Base-by-base conservation (phyloP, 345 rosid species). In the Lenwebbia sp. region DNA sequence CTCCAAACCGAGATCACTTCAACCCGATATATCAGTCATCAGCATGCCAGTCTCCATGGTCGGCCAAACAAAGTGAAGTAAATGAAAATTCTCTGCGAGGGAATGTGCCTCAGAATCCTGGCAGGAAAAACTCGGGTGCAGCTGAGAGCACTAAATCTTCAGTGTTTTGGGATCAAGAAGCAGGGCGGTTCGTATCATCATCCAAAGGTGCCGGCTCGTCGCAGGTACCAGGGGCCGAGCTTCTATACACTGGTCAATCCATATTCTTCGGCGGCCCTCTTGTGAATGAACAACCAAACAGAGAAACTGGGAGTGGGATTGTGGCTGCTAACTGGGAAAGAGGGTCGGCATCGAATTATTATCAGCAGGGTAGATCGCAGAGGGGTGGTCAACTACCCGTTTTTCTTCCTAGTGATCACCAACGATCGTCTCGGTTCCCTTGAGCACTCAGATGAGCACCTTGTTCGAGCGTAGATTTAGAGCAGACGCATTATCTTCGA, bases 91-190 rank as follows among this genome's bases (percentile, higher is more conserved):
- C 89, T 62, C 76, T 54, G 21, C 88, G 4, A 2, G 90, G 82
- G 70, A 87, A 89, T 85, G 88, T 28, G 30, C 88, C 90, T 10
- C 89, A 49, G 44, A 49, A 82, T 87, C 92, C 92, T 23, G n/a
- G 47, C 54, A 88, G 95, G 88, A 91, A 89, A 83, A 90, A 90
- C 87, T 70, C 56, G 11, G 87, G 90, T 53, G 54, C 85, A 30
- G 55, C 86, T 58, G 94, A 92, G 87, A 92, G 82, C 86, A 74
- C 88, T 13, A 92, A 92, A 87, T 91, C 89, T 84, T 91, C 95
- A 13, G 97, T 96, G 11, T 91, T 93, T 84, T 95, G 99, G 99
- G 97, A 96, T 90, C 97, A 90, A 70, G 96, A 95, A 89, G 98
- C 98, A 6, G 96, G 96, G 82, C 93, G 96, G 83, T 96, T 94